A percentile compares a stretch with the other conserved stretches of the same genome.
phyloP scores from a whole-genome alignment of 352 stramenopile species.

The Phytopythium chamaehyphon region DNA sequence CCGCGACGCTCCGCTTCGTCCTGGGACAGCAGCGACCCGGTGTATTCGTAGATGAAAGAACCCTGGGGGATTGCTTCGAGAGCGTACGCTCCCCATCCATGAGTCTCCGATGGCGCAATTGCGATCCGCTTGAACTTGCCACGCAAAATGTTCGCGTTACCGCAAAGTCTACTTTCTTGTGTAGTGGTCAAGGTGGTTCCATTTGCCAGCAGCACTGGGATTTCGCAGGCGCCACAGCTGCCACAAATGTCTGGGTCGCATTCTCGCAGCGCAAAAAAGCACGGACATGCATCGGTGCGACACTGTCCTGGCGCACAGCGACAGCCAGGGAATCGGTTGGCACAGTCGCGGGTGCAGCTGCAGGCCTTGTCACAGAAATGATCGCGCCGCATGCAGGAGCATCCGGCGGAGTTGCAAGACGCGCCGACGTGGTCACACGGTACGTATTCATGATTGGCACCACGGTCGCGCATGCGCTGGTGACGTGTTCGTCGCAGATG shows the following conservation, averaged over 20 bases:
- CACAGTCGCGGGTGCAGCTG: constrained; percentile 56
- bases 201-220: constrained; percentile 44
- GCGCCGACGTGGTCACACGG: constrained; percentile 55
- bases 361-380: constrained; percentile 78
- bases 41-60: constrained; percentile 86
- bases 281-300: constrained; percentile 54
- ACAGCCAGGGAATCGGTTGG: constrained; percentile 75
- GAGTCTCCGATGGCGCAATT: constrained; percentile 53
- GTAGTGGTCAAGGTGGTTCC: neutral
- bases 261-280: constrained; percentile 63
- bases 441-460: constrained; percentile 68
- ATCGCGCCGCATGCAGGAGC: constrained; percentile 76
- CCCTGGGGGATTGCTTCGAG: constrained; percentile 44
- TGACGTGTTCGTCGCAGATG: constrained; percentile 63
- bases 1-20: constrained; percentile 83
- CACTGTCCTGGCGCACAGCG: constrained; percentile 55
- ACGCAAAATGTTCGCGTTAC: constrained; percentile 71
- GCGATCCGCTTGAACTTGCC: constrained; percentile 46
- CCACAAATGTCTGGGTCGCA: constrained; percentile 69
- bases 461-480: constrained; percentile 80
- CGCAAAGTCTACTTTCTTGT: constrained; percentile 39
- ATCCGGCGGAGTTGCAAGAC: constrained; percentile 60
- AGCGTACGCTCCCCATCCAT: constrained; percentile 75
- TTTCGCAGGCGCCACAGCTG: constrained; percentile 60
- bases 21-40: constrained; percentile 90